These are phyloP conservation scores for Fusarium subglutinans DNA, from an alignment of 2,329 filamentous ascomycete species.

Conservation along the genomic window DNA sequence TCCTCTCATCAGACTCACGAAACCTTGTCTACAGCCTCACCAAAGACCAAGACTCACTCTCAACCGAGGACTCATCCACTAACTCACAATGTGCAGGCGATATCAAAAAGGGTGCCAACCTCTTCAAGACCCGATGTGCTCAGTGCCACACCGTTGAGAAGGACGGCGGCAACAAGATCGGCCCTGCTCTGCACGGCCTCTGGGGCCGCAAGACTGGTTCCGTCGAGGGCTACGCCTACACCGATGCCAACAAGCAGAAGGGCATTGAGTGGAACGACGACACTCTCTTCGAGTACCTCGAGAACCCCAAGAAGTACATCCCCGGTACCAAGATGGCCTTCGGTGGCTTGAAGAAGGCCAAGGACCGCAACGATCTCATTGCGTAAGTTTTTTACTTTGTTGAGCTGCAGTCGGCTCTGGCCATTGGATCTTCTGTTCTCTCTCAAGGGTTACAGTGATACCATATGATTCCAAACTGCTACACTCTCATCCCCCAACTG, in stretches of 20 bases:
- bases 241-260: slow-evolving; percentile 99
- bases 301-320: slow-evolving; percentile 99
- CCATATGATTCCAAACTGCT: neutral
- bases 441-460: neutral
- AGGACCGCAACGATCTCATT: slow-evolving; percentile 99
- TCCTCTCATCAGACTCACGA: neutral
- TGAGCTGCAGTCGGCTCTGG: neutral
- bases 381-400: slow-evolving; percentile 69
- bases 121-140: slow-evolving; percentile 99
- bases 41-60: neutral
- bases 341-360: slow-evolving; percentile 99
- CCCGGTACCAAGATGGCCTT: slow-evolving; percentile 99
- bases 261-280: slow-evolving; percentile 87
- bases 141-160: slow-evolving; percentile 98
- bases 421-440: neutral
- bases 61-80: slow-evolving; percentile 32
- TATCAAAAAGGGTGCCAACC: slow-evolving; percentile 93
- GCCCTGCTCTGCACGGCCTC: slow-evolving; percentile 94
- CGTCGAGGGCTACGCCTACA: slow-evolving; percentile 95
- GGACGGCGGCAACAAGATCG: slow-evolving; percentile 96
- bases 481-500: neutral
- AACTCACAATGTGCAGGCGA: slow-evolving; percentile 74
- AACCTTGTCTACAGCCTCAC: neutral
- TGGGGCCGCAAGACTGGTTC: slow-evolving; percentile 95
- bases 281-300: slow-evolving; percentile 95